Percentiles rank a stretch among this genome's conserved stretches.
phyloP scores from a whole-genome alignment of 1,139 yeast genomes.

The Geotrichum phurueaensis region DNA sequence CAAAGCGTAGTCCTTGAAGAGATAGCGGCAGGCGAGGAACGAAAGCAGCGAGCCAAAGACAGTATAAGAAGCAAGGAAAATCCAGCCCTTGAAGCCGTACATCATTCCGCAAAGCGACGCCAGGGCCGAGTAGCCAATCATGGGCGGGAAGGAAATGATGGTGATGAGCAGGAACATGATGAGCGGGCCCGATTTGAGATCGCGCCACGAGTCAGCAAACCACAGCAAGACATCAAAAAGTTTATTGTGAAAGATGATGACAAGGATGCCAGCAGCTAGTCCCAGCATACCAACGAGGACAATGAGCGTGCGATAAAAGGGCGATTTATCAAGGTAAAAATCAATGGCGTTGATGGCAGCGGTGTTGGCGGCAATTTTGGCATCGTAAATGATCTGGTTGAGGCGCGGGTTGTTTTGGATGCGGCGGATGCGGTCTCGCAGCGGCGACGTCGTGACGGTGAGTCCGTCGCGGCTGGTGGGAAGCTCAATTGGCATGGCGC shows the following conservation, averaged over 20 bases:
- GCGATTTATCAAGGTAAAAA: constrained; percentile 2
- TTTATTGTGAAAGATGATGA: constrained; percentile 45
- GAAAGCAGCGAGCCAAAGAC: constrained; percentile 68
- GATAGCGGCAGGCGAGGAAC: constrained; percentile 59
- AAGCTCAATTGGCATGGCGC: constrained; percentile 7
- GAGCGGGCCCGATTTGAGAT: constrained; percentile 46
- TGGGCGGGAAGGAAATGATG: constrained; percentile 72
- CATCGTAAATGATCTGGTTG: neutral
- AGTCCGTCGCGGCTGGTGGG: constrained; percentile 4
- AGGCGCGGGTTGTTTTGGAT: constrained; percentile 2
- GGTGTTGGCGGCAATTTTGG: neutral
- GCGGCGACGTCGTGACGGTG: neutral
- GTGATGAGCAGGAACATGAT: constrained; percentile 48
- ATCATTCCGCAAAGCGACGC: constrained; percentile 71
- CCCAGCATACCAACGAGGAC: constrained; percentile 22
- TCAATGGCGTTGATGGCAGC: neutral
- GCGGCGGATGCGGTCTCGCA: neutral
- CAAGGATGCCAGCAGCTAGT: constrained; percentile 31
- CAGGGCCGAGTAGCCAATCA: constrained; percentile 73
- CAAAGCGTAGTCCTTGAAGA: constrained; percentile 55
- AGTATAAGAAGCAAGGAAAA: constrained; percentile 62
- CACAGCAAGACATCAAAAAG: constrained; percentile 43
- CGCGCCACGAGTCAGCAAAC: constrained; percentile 45
- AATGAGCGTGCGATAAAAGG: constrained; percentile 7
- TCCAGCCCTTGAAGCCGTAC: constrained; percentile 82